Evolutionary conservation across 2,329 filamentous ascomycete genomes (phyloP), one percentile per base, ranked within the genome.

Genomic region (Alternaria alternata): DNA sequence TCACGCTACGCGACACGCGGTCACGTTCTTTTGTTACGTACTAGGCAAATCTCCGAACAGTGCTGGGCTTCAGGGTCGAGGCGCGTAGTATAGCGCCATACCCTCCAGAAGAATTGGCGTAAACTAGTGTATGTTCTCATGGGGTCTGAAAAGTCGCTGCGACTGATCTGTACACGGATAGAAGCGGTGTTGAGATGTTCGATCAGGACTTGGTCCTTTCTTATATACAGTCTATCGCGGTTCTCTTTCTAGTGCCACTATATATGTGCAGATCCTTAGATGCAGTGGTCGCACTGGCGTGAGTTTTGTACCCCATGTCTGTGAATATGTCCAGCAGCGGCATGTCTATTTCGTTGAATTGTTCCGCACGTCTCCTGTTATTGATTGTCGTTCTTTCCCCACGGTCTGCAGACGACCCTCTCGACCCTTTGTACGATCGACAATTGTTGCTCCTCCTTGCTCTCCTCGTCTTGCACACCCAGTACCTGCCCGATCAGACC

Each of bases 401-500:
- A 56, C 16, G 64, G 55, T 14, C 56, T 61, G 30, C 58, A 67
- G 12, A 63, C 57, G 11, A 59, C 54, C 53, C 49, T 63, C 32
- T 68, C 64, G 4, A 66, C 64, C 16, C 59, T 53, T 28, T 58
- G 55, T 36, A 57, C 22, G 14, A 66, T 65, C 1, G 61, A 52
- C 22, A 57, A 4, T 8, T 46, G 51, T 18, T 41, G 59, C 43
- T 68, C 70, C 34, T 63, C 65, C n/a, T 64, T 64, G 34, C 54
- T 61, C 20, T 59, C 57, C 18, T 64, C 64, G 5, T 76, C 70
- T 32, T 75, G 68, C 67, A 94, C 91, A 0, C 92, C 92, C 63
- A 95, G 80, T 68, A 94, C 83, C 73, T 91, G 87, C 12, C 91
- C 92, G 46, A 96, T 80, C 34, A 93, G 80, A 3, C 93, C 94